Evolutionary conservation across 2,329 filamentous ascomycete genomes (phyloP), one percentile per base, ranked within the genome.

Genomic region (Ascochyta koolunga): DNA sequence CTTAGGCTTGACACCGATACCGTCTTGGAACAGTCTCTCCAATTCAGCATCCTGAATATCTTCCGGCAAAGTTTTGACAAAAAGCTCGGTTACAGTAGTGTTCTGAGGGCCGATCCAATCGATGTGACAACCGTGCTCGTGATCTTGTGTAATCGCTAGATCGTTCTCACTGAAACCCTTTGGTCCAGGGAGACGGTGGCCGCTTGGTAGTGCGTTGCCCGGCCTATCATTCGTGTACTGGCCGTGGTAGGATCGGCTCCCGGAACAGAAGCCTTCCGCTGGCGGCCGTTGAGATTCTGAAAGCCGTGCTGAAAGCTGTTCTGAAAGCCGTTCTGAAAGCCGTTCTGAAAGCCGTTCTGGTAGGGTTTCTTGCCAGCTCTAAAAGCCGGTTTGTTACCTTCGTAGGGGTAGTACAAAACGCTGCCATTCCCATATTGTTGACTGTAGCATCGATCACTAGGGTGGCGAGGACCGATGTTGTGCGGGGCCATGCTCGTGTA

Each of bases 51-150:
- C 46, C 9, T 44, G 38, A 18, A 60, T 37, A 36, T 64, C 49
- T 7, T 50, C 43, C 7, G 66, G 66, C 8, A 74, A 25, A 16
- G 66, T 61, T 19, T 54, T 56, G 11, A 74, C 56, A 43, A 61
- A 69, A 6, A 75, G 62, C 25, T 66, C 60, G 5, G 41, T 65
- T 15, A 74, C 70, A 9, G 42, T 59, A 13, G 59, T 33, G 37
- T 71, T 72, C 5, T 62, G 53, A 5, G 67, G 66, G 2, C 69
- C 71, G 33, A 75, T 74, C 63, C 65, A 73, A 5, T 55, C 46
- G 16, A 65, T 42, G 37, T 57, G 39, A 24, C 71, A 74, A 5
- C 70, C 70, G 43, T 37, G 44, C 8, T 58, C 39, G 9, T 27
- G 27, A 32, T 74, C 65, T 8, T 60, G 45, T 27, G 53, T 63